Evolutionary conservation across 2,329 filamentous ascomycete species (phyloP), one percentile per base, ranked within the genome.

Genomic region (Xylogone sp.): DNA sequence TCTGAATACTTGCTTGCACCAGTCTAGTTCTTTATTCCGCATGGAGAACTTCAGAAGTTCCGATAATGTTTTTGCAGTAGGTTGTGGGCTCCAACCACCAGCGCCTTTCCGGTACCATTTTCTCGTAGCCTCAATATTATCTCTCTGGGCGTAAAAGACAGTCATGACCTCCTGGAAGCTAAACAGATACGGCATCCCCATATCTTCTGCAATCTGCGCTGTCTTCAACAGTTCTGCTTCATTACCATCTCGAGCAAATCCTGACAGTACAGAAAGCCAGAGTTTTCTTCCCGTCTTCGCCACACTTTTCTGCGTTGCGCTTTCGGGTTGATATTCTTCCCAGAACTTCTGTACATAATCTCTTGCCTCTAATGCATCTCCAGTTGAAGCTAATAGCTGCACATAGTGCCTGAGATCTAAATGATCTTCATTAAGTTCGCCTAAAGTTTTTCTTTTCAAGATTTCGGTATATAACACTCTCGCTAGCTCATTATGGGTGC

Each of bases 71-170:
- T 65, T 57, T 5, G 73, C 60, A 12, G 72, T 74, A 1, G 53
- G 49, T 16, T n/a, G 29, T 29, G 7, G 31, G 12, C 21, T 27
- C 44, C 48, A 29, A 20, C 21, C 20, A n/a, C 13, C 61, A 3
- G 84, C 70, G 1, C 78, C 73, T 55, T 78, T 80, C 20, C 77
- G 69, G 60, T 87, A 91, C 81, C 90, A 90, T 12, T 73, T 65
- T 62, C 87, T 84, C 2, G 84, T 84, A 54, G 81, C 78, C n/a
- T 75, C 66, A 3, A 86, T 63, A 45, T 82, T 72, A 57, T 84
- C 72, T 43, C 74, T 75, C 12, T 72, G 66, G 1, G 85, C 80
- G 59, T 85, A 90, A 59, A 86, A 87, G 0, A 67, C 68, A 2
- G 84, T 77, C 65, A 94, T 73, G 29, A 79, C 65, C 52, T 75